Evolutionary conservation across 148 eudicot species (phyloP).

Genomic region (Fagopyrum homotropicum): DNA sequence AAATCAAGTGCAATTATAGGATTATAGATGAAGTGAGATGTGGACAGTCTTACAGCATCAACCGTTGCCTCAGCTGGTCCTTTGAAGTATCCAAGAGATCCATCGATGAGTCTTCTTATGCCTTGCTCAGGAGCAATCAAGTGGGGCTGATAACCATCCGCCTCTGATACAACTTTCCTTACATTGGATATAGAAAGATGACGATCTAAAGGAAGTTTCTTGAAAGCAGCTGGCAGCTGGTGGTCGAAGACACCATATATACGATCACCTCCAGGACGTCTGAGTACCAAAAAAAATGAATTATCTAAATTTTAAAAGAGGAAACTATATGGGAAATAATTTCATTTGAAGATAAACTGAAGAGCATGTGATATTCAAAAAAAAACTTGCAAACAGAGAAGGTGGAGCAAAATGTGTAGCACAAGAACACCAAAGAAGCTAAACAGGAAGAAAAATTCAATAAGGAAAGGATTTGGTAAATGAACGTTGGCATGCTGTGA

Average conservation of each 20-base stretch:
- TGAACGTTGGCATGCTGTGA: neutral
- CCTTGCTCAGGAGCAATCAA: conserved; percentile 99
- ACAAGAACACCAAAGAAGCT: neutral
- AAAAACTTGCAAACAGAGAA: neutral
- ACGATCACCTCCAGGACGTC: conserved; percentile 96
- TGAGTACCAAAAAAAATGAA: conserved; percentile 21
- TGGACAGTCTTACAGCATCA: conserved; percentile 53
- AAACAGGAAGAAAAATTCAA: neutral
- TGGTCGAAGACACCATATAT: conserved; percentile 95
- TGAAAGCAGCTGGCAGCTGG: conserved; percentile 96
- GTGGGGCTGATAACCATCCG: conserved; percentile 99
- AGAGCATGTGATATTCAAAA: neutral
- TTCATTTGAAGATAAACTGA: neutral
- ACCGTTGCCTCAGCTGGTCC: conserved; percentile 99
- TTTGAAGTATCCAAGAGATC: conserved; percentile 94
- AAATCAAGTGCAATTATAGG: too few relatives aligned
- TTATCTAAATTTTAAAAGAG: neutral
- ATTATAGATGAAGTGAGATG: too few relatives aligned
- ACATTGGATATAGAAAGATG: conserved; percentile 92
- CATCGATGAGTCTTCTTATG: conserved; percentile 92
- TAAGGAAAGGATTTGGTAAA: neutral
- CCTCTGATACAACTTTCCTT: conserved; percentile 89
- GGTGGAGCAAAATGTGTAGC: neutral
- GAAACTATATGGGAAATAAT: neutral
- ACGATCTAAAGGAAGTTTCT: conserved; percentile 97